These are phyloP conservation scores for Yamadazyma mexicana DNA, from an alignment of 1,139 yeast species.

Conservation along the genomic window DNA sequence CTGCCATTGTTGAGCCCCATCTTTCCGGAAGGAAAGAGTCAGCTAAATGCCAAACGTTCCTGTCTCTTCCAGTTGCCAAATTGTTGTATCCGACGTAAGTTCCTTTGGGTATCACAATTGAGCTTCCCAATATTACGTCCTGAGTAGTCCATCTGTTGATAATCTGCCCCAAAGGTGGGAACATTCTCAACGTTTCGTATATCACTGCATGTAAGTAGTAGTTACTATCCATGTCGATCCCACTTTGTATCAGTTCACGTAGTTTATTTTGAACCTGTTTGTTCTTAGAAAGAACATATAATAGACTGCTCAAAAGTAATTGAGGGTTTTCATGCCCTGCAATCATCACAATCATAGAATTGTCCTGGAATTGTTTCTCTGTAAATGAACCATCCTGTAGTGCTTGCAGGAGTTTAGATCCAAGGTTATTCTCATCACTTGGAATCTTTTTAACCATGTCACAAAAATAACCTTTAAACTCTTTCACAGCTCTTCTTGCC, in stretches of 20 bases:
- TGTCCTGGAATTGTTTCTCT: constrained; percentile 52
- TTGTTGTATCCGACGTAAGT: constrained; percentile 59
- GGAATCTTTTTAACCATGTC: constrained; percentile 19
- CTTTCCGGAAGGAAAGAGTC: constrained; percentile 52
- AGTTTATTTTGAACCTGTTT: constrained; percentile 34
- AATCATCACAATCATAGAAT: constrained; percentile 56
- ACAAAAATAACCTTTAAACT: constrained; percentile 38
- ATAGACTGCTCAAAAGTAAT: constrained; percentile 46
- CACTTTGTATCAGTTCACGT: constrained; percentile 15
- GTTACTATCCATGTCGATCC: constrained; percentile 5
- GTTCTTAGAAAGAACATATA: constrained; percentile 48
- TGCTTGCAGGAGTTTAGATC: constrained; percentile 38
- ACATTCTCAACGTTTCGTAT: constrained; percentile 53
- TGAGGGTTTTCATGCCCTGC: constrained; percentile 70
- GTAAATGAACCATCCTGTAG: constrained; percentile 34
- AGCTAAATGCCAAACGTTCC: constrained; percentile 47
- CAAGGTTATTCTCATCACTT: constrained; percentile 16
- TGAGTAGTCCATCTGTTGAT: constrained; percentile 50
- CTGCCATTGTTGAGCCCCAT: constrained; percentile 50
- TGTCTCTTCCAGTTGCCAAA: constrained; percentile 55
- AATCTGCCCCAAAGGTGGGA: constrained; percentile 61
- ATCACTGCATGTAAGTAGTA: constrained; percentile 32
- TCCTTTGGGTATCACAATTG: constrained; percentile 52
- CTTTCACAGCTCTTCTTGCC: constrained; percentile 45
- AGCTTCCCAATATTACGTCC: constrained; percentile 37